Conservation (phyloP, 2,329 filamentous ascomycete species). For the Fusarium scirpi region DNA sequence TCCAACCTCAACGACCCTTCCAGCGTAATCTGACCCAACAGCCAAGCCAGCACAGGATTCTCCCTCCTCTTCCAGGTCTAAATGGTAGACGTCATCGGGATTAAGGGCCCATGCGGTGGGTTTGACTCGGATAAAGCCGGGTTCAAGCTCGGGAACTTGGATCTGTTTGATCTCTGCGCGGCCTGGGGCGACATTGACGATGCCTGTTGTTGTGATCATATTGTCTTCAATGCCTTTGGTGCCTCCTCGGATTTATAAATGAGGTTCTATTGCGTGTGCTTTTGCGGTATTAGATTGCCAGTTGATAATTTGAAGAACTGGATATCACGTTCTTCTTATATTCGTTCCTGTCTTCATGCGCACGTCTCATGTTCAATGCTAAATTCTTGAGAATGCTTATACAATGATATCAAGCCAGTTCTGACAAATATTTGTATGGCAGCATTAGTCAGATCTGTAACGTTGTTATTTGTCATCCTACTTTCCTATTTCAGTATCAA, state of each 20-base stretch:
- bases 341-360: neutral
- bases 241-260: neutral
- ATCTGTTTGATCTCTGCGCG: neutral
- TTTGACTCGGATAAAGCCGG: neutral
- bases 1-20: constrained; percentile 60
- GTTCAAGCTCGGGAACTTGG: neutral
- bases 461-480: neutral
- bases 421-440: neutral
- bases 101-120: constrained; percentile 8
- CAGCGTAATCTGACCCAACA: constrained; percentile 60
- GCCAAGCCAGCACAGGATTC: constrained; percentile 24
- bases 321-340: neutral
- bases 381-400: accelerated
- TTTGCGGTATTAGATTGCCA: neutral
- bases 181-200: neutral
- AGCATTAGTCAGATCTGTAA: neutral
- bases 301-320: neutral
- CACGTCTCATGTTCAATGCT: accelerated
- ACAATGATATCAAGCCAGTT: accelerated
- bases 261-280: neutral
- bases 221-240: neutral
- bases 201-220: neutral
- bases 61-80: neutral
- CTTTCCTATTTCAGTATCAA: neutral
- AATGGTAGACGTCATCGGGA: constrained; percentile 6